These are phyloP conservation scores for Colletotrichum sojae DNA, from an alignment of 2,329 filamentous ascomycete species.

Conservation along the genomic window DNA sequence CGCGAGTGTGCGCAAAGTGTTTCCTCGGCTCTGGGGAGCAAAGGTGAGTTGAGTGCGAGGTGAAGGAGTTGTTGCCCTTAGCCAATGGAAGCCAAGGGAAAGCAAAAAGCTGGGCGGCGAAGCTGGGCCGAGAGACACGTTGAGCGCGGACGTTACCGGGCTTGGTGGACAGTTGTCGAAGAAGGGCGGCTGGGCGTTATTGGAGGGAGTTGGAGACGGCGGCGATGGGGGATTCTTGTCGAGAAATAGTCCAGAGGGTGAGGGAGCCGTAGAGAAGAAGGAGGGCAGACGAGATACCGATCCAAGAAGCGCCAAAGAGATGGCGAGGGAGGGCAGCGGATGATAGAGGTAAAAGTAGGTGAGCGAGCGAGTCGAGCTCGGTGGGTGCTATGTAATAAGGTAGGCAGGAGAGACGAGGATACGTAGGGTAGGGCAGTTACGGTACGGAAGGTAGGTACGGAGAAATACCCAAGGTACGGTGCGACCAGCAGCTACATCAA, in stretches of 20 bases:
- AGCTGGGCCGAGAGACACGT: conserved; percentile 28
- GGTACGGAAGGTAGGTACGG: conserved; percentile 2
- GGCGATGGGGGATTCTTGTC: background rate
- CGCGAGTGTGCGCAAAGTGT: background rate
- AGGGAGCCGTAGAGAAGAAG: background rate
- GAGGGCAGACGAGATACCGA: background rate
- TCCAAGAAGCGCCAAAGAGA: background rate
- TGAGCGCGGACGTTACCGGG: background rate
- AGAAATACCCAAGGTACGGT: background rate
- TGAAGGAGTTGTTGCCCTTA: background rate
- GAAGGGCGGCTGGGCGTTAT: too few relatives aligned
- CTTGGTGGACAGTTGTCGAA: too few relatives aligned
- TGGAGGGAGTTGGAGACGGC: background rate
- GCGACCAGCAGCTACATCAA: too few relatives aligned
- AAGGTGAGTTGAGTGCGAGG: background rate
- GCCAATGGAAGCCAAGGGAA: background rate
- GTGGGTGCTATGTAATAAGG: background rate
- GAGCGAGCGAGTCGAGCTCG: conserved; percentile 8
- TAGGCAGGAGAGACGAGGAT: background rate
- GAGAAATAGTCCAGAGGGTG: conserved; percentile 1
- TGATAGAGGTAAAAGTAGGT: conserved; percentile 17
- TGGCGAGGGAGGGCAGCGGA: conserved; percentile 4
- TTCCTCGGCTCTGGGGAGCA: background rate
- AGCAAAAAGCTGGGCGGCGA: conserved; percentile 14
- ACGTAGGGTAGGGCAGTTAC: background rate